Evolutionary conservation across 2,329 filamentous ascomycete species (phyloP).

Genomic region (Penicillium sp.): DNA sequence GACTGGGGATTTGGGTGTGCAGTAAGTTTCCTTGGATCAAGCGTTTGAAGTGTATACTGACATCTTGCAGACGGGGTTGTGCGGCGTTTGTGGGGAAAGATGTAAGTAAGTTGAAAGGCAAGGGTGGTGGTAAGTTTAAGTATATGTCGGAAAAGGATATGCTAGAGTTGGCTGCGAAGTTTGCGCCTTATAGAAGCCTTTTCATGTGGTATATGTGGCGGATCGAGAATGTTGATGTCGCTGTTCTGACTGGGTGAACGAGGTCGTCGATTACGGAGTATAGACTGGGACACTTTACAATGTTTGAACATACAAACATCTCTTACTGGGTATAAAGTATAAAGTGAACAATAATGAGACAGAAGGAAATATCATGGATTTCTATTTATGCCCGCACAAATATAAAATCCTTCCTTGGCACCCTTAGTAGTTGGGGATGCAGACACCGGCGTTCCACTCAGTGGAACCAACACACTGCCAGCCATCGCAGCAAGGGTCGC

Average conservation of each 20-base stretch:
- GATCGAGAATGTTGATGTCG: constrained; percentile 74
- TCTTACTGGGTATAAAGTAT: neutral
- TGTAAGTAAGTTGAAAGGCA: constrained; percentile 77
- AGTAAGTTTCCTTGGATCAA: constrained; percentile 51
- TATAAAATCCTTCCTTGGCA: neutral
- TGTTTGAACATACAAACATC: neutral
- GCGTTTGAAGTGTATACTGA: constrained; percentile 7
- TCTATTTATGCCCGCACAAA: neutral
- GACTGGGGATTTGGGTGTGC: constrained; percentile 87
- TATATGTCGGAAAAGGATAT: constrained; percentile 96
- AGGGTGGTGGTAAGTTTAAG: constrained; percentile 88
- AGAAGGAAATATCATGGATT: neutral
- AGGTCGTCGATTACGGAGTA: neutral
- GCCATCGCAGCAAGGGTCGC: neutral
- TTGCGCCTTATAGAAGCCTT: constrained; percentile 81
- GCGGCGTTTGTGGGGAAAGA: constrained; percentile 82
- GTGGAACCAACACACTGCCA: neutral
- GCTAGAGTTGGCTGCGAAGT: constrained; percentile 75
- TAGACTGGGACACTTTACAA: neutral
- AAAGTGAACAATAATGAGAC: neutral
- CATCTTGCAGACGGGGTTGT: constrained; percentile 67
- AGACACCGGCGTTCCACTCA: neutral
- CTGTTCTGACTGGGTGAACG: constrained; percentile 42
- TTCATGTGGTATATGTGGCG: constrained; percentile 99
- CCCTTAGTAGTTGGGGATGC: neutral